Percentiles rank a stretch among this genome's conserved stretches.
Evolutionary conservation across 768 basidiomycete genomes (phyloP).

Genomic region (Amanita jacksonii): DNA sequence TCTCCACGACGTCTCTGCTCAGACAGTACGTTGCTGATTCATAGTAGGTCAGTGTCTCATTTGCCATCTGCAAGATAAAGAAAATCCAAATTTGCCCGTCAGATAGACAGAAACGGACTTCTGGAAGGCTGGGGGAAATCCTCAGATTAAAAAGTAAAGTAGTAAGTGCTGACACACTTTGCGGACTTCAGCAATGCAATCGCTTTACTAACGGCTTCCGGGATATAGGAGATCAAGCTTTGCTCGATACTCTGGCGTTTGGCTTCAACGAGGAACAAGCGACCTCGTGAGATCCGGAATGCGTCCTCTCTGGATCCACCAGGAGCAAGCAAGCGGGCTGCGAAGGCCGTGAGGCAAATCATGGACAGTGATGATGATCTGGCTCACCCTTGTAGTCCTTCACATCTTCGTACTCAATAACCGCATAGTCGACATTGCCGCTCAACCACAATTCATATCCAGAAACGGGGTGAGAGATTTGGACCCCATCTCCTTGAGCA

Average conservation of each 20-base stretch:
- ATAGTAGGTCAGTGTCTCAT: conserved; percentile 17
- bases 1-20: conserved; percentile 15
- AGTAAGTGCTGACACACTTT: conserved; percentile 15
- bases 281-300: conserved; percentile 15
- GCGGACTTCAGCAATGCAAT: conserved; percentile 19
- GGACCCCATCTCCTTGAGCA: conserved; percentile 15
- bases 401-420: conserved; percentile 18
- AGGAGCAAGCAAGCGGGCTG: conserved; percentile 19
- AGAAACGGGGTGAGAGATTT: conserved; percentile 14
- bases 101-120: conserved; percentile 25
- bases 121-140: conserved; percentile 16
- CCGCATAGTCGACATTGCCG: conserved; percentile 20
- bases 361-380: conserved; percentile 10
- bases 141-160: conserved; percentile 12
- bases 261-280: conserved; percentile 19
- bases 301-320: conserved; percentile 18
- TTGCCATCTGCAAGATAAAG: conserved; percentile 20
- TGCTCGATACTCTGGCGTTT: conserved; percentile 16
- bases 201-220: conserved; percentile 23
- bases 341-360: conserved; percentile 10
- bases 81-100: conserved; percentile 24
- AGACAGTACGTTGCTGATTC: conserved; percentile 15
- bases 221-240: conserved; percentile 15
- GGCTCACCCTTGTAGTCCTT: conserved; percentile 13
- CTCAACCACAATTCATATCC: conserved; percentile 20